Base-by-base conservation (phyloP, 2,329 filamentous ascomycete genomes). In the Colletotrichum plurivorum region DNA sequence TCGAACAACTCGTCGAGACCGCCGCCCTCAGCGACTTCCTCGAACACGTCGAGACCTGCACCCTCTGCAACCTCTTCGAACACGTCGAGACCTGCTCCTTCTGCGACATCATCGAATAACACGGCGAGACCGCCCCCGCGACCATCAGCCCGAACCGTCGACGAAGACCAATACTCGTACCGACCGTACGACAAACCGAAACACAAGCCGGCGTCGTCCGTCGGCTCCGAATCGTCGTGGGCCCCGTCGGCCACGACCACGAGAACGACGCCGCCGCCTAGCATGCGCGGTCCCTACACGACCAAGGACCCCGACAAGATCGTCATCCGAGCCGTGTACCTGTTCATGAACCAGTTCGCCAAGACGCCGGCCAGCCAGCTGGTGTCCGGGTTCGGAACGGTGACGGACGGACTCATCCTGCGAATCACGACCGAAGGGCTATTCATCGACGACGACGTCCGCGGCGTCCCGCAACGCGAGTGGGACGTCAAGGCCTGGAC, bases 401-500 rank as follows among this genome's bases (percentile, higher is more conserved):
- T 98, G 39, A 97, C 95, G 2, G 95, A 99, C 77, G 96, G 96
- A 0, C 86, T 99, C 53, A 93, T 98, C 70, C 87, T 99, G 70
- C 93, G 93, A 59, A 96, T 98, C 76, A 95, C 94, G 12, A 97
- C 94, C 1, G 95, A 97, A 79, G 96, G 96, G 18, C 87, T 98
- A 62, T 98, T 98, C 82, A 96, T 99, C 77, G 96, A 99, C 78
- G 96, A 99, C 79, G 96, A 98, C 79, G 89, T 98, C 60, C 91
- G 95, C 52, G 90, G 91, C 71, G 94, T 98, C 16, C 91, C 94
- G n/a, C 94, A 98, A 81, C 90, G 96, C 69, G 96, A 99, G 82
- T 99, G 96, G 96, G 96, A 99, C 79, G 90, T 98, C 77, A 98
- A 98, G 81, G 95, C 95, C 27, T 98, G 96, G 96, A 97, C 94